These are phyloP conservation scores for Coffea eugenioides DNA, from an alignment of 257 asterid species.

Conservation along the genomic window DNA sequence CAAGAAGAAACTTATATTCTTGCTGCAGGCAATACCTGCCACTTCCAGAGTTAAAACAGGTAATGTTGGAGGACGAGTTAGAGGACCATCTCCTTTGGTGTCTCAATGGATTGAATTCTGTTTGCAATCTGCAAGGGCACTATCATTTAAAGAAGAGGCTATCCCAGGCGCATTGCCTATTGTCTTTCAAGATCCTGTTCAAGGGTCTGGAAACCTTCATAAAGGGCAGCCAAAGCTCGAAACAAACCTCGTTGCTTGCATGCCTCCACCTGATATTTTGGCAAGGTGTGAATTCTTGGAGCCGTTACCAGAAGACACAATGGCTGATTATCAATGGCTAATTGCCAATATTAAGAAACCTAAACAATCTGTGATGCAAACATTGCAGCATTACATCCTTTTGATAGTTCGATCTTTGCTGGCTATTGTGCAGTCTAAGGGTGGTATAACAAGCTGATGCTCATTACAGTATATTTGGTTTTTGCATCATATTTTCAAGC, in stretches of 20 bases:
- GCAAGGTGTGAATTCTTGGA: conserved; percentile 72
- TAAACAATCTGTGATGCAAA: conserved; percentile 20
- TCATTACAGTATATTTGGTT: background rate
- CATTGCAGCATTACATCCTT: conserved; percentile 26
- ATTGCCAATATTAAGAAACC: conserved; percentile 40
- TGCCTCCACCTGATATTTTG: conserved; percentile 73
- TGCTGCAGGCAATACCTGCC: conserved; percentile 69
- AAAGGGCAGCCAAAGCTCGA: conserved; percentile 68
- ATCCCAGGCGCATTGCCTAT: conserved; percentile 77
- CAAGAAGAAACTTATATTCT: background rate
- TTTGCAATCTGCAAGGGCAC: conserved; percentile 65
- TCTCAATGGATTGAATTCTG: conserved; percentile 91
- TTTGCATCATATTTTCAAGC: background rate
- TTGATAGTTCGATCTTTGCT: conserved; percentile 22
- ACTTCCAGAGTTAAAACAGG: conserved; percentile 52
- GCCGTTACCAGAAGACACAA: conserved; percentile 64
- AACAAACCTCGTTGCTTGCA: conserved; percentile 56
- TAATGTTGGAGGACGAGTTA: conserved; percentile 72
- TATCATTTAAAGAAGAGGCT: conserved; percentile 58
- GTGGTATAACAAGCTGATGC: conserved; percentile 10
- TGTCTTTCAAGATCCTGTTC: conserved; percentile 37
- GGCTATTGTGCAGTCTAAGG: conserved; percentile 38
- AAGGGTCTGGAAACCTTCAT: conserved; percentile 27
- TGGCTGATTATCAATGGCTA: conserved; percentile 69
- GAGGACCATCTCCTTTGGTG: conserved; percentile 83